These are phyloP conservation scores for Kwoniella europaea DNA, from an alignment of 768 basidiomycete genomes.

Conservation along the genomic window DNA sequence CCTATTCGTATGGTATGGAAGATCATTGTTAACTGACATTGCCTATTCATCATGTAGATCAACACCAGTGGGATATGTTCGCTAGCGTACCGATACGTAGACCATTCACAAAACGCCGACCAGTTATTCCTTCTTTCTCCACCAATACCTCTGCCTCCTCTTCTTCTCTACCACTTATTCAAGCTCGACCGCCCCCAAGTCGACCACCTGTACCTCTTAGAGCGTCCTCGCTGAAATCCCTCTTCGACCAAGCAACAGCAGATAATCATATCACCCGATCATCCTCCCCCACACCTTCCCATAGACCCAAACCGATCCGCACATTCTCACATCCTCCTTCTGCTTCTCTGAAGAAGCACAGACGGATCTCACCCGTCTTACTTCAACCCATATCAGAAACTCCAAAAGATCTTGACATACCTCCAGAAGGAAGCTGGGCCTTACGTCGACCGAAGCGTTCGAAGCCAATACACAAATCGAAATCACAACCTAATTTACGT, in stretches of 20 bases:
- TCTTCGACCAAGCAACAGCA: not conserved
- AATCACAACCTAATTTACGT: slow-evolving; percentile 9
- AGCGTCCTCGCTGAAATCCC: slow-evolving; percentile 8
- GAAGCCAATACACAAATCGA: not conserved
- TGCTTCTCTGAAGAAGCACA: slow-evolving; percentile 9
- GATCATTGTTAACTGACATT: not conserved
- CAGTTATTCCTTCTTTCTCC: slow-evolving; percentile 6
- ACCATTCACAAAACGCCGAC: slow-evolving; percentile 10
- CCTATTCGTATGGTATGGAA: not conserved
- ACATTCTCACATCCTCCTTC: slow-evolving; percentile 17
- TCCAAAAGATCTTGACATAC: slow-evolving; percentile 16
- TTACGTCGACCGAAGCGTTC: not conserved
- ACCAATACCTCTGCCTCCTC: not conserved
- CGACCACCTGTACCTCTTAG: not conserved
- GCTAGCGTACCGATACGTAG: slow-evolving; percentile 9
- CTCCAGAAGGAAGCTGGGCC: slow-evolving; percentile 17
- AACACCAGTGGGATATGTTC: not conserved
- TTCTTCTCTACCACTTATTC: not conserved
- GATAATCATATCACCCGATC: not conserved
- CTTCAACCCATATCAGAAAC: slow-evolving; percentile 21
- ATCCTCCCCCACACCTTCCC: not conserved
- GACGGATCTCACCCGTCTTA: slow-evolving; percentile 11
- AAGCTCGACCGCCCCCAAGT: slow-evolving; percentile 1
- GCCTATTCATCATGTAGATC: not conserved
- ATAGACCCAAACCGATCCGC: slow-evolving; percentile 13